These are phyloP conservation scores for Closterium sp. DNA, from an alignment of 139 green algal genomes.

Conservation along the genomic window DNA sequence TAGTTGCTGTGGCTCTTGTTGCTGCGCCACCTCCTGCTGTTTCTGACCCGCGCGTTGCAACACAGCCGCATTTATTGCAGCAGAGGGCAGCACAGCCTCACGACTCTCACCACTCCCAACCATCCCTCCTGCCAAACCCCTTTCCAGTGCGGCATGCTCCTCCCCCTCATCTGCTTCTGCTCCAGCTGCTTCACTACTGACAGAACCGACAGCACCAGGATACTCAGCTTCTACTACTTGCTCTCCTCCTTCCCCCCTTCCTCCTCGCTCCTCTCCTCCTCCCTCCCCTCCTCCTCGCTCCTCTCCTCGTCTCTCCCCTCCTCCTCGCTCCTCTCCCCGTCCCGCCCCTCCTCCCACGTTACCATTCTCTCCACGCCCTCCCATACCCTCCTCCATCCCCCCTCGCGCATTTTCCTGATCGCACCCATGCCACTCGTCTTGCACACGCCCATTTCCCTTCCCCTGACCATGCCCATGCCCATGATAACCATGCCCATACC, in stretches of 20 bases:
- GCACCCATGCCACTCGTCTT: not conserved
- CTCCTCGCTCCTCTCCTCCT: too few relatives aligned
- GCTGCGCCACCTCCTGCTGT: not conserved
- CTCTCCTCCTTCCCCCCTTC: not conserved
- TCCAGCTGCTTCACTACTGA: too few relatives aligned
- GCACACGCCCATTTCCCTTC: not conserved
- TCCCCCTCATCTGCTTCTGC: not conserved
- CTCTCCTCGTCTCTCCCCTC: too few relatives aligned
- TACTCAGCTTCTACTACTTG: not conserved
- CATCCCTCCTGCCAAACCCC: not conserved
- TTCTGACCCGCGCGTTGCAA: not conserved
- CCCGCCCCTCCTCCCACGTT: not conserved
- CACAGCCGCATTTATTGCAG: not conserved
- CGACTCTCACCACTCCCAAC: not conserved
- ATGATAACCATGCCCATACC: not conserved
- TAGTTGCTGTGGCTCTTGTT: not conserved
- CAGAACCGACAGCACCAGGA: too few relatives aligned
- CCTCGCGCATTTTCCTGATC: not conserved
- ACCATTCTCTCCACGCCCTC: not conserved
- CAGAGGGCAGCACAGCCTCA: not conserved
- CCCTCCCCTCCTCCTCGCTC: too few relatives aligned
- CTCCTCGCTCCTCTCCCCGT: not conserved
- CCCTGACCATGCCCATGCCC: not conserved
- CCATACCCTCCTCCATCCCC: not conserved
- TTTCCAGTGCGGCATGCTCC: not conserved